Conservation (phyloP, 345 rosid species). For the Atalantia buxifolia region DNA sequence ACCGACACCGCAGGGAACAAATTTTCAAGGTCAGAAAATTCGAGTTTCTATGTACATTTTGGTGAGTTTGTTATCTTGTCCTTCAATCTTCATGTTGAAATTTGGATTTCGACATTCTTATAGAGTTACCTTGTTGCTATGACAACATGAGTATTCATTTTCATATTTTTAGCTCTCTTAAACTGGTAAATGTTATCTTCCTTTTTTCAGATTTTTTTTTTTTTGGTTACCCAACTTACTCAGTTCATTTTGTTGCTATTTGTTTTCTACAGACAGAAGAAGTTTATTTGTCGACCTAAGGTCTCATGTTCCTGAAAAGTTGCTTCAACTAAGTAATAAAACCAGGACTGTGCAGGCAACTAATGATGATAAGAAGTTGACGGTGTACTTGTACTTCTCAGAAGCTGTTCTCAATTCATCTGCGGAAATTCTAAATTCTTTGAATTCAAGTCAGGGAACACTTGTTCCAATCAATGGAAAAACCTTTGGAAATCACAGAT, state of each 20-base stretch:
- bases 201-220: neutral
- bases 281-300: conserved; percentile 57
- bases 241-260: conserved; percentile 17
- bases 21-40: conserved; percentile 61
- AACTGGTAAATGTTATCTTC: neutral
- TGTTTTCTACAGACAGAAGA: conserved; percentile 62
- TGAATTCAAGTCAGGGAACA: conserved; percentile 51
- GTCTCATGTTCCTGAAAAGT: conserved; percentile 66
- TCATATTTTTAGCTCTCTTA: neutral
- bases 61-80: conserved; percentile 43
- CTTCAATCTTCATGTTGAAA: too few species aligned
- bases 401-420: conserved; percentile 74
- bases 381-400: conserved; percentile 77
- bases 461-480: conserved; percentile 58
- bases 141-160: neutral
- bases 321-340: conserved; percentile 55
- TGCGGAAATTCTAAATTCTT: conserved; percentile 45
- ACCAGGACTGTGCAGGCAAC: conserved; percentile 84
- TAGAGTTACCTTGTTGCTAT: neutral
- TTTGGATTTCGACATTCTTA: neutral
- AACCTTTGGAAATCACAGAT: conserved; percentile 60
- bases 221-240: conserved; percentile 1
- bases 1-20: conserved; percentile 71
- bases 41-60: conserved; percentile 64
- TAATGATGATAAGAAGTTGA: conserved; percentile 49